These are phyloP conservation scores for Cystobasidium onofrii DNA, from an alignment of 768 basidiomycete species.

Conservation along the genomic window DNA sequence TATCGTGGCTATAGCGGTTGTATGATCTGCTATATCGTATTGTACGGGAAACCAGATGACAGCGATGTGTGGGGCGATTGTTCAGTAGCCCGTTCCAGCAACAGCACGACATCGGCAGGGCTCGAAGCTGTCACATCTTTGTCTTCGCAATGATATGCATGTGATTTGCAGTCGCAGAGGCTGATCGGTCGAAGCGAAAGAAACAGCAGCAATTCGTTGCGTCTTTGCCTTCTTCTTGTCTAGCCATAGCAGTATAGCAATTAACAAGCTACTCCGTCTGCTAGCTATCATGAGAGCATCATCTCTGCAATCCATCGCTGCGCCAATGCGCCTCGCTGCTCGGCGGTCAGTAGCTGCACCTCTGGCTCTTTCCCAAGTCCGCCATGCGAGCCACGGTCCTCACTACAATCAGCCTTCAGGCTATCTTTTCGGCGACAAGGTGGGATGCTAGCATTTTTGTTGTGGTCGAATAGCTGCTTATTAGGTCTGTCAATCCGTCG, in stretches of 20 bases:
- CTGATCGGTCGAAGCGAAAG: not conserved
- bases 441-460: not conserved
- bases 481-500: not conserved
- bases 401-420: conserved; percentile 29
- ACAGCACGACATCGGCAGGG: too few species aligned
- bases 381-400: conserved; percentile 4
- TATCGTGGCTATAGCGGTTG: too few species aligned
- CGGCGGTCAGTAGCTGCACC: not conserved
- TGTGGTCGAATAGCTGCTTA: not conserved
- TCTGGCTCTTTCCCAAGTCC: not conserved
- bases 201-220: not conserved
- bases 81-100: too few species aligned
- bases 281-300: not conserved
- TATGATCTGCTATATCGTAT: too few species aligned
- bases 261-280: not conserved
- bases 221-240: not conserved
- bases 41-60: too few species aligned
- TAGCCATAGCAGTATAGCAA: not conserved
- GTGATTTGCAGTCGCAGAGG: not conserved
- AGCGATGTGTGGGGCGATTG: too few species aligned
- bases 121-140: too few species aligned
- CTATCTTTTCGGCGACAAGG: conserved; percentile 11
- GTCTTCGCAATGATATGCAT: too few species aligned
- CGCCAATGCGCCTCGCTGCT: conserved; percentile 4
- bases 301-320: not conserved